These are phyloP conservation scores for Gossypium trilobum DNA, from an alignment of 441 rosid species.

Conservation along the genomic window DNA sequence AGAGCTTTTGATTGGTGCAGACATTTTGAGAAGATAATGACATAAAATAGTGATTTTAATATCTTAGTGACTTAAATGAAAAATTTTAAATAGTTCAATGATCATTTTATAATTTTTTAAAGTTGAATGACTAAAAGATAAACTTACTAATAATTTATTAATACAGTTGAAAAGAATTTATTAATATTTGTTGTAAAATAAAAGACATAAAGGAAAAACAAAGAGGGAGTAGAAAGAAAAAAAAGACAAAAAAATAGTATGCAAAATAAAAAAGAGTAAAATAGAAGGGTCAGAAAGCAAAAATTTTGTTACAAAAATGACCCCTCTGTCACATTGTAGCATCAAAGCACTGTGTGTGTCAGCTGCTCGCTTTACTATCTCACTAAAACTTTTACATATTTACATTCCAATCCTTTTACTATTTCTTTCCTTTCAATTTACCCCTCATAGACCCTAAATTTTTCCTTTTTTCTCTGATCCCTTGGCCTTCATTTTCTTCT, in stretches of 20 bases:
- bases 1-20: no score
- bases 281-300: neutral
- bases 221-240: neutral
- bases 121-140: no score
- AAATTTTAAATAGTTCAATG: no score
- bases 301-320: neutral
- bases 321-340: neutral
- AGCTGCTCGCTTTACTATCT: neutral
- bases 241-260: neutral
- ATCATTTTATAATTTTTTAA: no score
- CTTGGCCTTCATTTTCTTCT: neutral
- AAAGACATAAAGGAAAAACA: neutral
- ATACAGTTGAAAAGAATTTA: neutral
- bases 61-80: no score
- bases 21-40: no score
- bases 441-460: neutral
- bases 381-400: neutral
- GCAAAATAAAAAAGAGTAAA: neutral
- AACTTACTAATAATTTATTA: no score
- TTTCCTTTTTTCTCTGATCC: neutral
- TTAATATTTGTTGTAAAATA: neutral
- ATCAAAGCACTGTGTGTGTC: constrained; percentile 5
- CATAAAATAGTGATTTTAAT: no score
- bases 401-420: neutral
- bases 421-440: neutral